These are phyloP conservation scores for Sorghum bicolor DNA, from an alignment of 176 grass and related monocot genomes.

Conservation along the genomic window Sorghum_bicolor_NCBIv3 NC_012870.2:302001-302500, in stretches of 20 bases:
- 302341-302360: not conserved
- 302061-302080: not conserved
- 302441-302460: conserved; percentile 2
- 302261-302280: not conserved
- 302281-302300: not conserved
- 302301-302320: not conserved
- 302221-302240: not conserved
- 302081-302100: not conserved
- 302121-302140: not conserved
- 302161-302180: not conserved
- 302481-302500: not conserved
- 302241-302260: not conserved
- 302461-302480: not conserved
- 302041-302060: not conserved
- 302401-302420: not conserved
- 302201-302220: not conserved
- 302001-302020: not conserved
- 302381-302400: not conserved
- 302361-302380: not conserved
- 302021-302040: not conserved
- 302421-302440: not conserved
- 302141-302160: not conserved
- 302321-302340: not conserved
- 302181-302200: not conserved
- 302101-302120: not conserved